Evolutionary conservation across 352 stramenopile species (phyloP), one percentile per base, ranked within the genome.

Genomic region (Phytophthora sp.): DNA sequence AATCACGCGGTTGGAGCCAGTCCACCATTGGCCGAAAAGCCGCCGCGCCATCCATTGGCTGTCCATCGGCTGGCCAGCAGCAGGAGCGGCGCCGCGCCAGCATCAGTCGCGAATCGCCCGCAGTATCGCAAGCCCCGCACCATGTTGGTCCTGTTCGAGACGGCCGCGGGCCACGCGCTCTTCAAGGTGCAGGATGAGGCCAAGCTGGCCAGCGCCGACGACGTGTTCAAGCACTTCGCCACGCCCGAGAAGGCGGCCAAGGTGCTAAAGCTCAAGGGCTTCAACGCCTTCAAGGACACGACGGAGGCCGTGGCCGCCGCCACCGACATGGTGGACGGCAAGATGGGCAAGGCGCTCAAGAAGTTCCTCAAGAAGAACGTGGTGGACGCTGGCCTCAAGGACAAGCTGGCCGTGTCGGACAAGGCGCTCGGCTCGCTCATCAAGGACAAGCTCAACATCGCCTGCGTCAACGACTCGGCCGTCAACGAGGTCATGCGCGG

Each of bases 321-420:
- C 35, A 98, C 97, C 48, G 94, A 97, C 58, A 94, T 98, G 70
- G 95, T 99, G 32, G 98, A 99, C 62, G 94, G 95, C 51, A 99
- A 98, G 67, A 91, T 99, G 35, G 91, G 89, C 72, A 99, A 99
- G 75, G 81, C 77, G 30, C 91, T 99, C 31, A 98, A 99, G 84
- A 99, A 97, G 65, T 99, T 99, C 62, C 66, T 99, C 12, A 99
- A 99, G 82, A 99, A 99, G 85, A 97, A 99, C 72, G 84, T 99
- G 34, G 96, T 99, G 60, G 88, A 97, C 50, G 85, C 83, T 21
- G 85, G 85, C 5, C 81, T 98, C 11, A 98, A 94, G 70, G 96
- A 98, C 77, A 95, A 97, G 69, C 84, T 99, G 37, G 97, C 95
- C 30, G 97, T 99, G 27, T 89, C 95, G 17, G 98, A 99, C 83